Evolutionary conservation across 768 basidiomycete genomes (phyloP).

Genomic region (Ephemerocybe angulata): DNA sequence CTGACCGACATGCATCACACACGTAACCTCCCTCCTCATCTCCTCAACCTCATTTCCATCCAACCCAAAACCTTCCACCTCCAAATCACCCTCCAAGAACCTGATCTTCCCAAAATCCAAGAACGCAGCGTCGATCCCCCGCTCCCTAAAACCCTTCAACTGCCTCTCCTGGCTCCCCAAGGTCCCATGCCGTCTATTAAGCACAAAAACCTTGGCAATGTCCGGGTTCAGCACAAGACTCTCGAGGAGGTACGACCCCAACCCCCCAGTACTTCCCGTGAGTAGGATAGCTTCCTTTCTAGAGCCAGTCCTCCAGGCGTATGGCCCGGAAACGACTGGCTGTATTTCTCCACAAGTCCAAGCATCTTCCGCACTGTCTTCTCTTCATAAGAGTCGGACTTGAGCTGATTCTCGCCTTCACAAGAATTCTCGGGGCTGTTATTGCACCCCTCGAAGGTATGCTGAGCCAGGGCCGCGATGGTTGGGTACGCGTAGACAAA

Average conservation of each 20-base stretch:
- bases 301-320: background rate
- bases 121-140: slow-evolving; percentile 24
- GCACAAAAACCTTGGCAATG: slow-evolving; percentile 29
- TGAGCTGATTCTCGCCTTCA: slow-evolving; percentile 1
- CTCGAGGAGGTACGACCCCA: slow-evolving; percentile 33
- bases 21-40: slow-evolving; percentile 28
- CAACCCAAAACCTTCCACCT: slow-evolving; percentile 27
- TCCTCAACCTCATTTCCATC: slow-evolving; percentile 21
- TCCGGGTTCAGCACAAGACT: slow-evolving; percentile 21
- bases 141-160: slow-evolving; percentile 15
- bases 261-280: slow-evolving; percentile 34
- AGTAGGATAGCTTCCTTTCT: slow-evolving; percentile 26
- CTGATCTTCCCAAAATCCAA: slow-evolving; percentile 30
- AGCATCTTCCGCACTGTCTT: slow-evolving; percentile 16
- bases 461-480: slow-evolving; percentile 11
- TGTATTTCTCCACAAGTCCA: slow-evolving; percentile 23
- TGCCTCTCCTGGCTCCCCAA: slow-evolving; percentile 17
- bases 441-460: slow-evolving; percentile 2
- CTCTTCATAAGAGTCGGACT: background rate
- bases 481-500: slow-evolving; percentile 20
- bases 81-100: slow-evolving; percentile 34
- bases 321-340: slow-evolving; percentile 12
- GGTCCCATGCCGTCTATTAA: slow-evolving; percentile 25
- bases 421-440: background rate
- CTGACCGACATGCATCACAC: slow-evolving; percentile 34